phyloP scores from a whole-genome alignment of 1,139 yeast species.

The Yarrowia galli region DNA sequence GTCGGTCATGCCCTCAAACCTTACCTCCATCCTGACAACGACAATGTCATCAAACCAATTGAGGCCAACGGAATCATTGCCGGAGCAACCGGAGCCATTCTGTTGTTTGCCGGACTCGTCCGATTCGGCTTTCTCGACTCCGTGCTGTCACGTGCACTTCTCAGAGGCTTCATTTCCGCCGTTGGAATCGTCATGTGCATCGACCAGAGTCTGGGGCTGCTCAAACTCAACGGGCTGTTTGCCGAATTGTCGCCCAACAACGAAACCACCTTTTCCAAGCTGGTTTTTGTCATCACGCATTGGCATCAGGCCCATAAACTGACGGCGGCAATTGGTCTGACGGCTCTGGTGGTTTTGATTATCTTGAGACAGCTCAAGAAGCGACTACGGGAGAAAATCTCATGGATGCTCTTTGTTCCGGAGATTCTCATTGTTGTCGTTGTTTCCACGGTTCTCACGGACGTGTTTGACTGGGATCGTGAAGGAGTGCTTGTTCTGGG shows the following conservation, averaged over 20 bases:
- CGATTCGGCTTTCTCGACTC: slow-evolving; percentile 90
- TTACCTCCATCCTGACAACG: slow-evolving; percentile 45
- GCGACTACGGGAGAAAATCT: slow-evolving; percentile 41
- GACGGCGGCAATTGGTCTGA: slow-evolving; percentile 50
- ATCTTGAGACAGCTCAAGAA: slow-evolving; percentile 46
- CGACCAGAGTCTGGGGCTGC: slow-evolving; percentile 73
- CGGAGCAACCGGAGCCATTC: slow-evolving; percentile 75
- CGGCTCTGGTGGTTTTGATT: slow-evolving; percentile 49
- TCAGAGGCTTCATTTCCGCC: slow-evolving; percentile 89
- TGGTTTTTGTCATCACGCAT: slow-evolving; percentile 62
- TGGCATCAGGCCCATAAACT: slow-evolving; percentile 50
- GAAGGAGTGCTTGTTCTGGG: slow-evolving; percentile 76
- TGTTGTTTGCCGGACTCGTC: slow-evolving; percentile 78
- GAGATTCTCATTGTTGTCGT: slow-evolving; percentile 82
- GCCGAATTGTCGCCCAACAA: slow-evolving; percentile 65
- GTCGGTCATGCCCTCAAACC: slow-evolving; percentile 90
- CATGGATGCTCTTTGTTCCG: slow-evolving; percentile 64
- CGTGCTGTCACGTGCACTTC: slow-evolving; percentile 78
- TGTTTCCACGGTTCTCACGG: slow-evolving; percentile 65
- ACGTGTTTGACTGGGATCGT: slow-evolving; percentile 61
- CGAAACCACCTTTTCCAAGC: slow-evolving; percentile 73
- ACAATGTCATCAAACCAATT: slow-evolving; percentile 60
- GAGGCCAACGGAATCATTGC: slow-evolving; percentile 77
- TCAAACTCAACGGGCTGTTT: slow-evolving; percentile 63
- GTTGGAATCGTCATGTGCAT: slow-evolving; percentile 92